These are phyloP conservation scores for Yamadazyma triangularis DNA, from an alignment of 1,139 yeast species.

Conservation along the genomic window DNA sequence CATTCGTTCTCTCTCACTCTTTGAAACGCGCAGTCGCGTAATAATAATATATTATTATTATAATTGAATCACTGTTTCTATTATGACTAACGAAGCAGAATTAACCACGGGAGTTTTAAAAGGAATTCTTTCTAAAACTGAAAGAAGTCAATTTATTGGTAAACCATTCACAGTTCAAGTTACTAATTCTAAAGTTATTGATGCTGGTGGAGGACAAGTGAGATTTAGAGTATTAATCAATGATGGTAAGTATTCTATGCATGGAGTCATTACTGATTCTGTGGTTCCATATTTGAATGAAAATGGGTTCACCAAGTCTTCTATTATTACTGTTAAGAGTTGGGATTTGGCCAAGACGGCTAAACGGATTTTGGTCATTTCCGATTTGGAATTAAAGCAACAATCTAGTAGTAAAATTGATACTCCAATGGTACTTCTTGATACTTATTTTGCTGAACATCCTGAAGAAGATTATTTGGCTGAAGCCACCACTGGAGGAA, in stretches of 20 bases:
- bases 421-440: conserved; percentile 33
- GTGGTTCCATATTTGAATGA: conserved; percentile 49
- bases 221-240: conserved; percentile 55
- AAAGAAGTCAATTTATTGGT: conserved; percentile 13
- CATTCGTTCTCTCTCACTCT: no score
- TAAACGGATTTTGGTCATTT: conserved; percentile 54
- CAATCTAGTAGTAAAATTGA: conserved; percentile 37
- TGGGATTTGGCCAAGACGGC: conserved; percentile 46
- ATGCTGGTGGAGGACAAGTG: conserved; percentile 1
- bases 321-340: conserved; percentile 32
- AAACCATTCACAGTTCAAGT: conserved; percentile 25
- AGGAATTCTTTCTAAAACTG: conserved; percentile 17
- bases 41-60: no score
- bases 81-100: conserved; percentile 4
- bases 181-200: not conserved
- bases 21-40: conserved; percentile 6
- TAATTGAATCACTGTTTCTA: not conserved
- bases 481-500: conserved; percentile 8
- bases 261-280: conserved; percentile 62
- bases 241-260: conserved; percentile 61
- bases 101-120: conserved; percentile 18
- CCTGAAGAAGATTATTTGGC: conserved; percentile 52
- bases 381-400: conserved; percentile 45
- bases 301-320: conserved; percentile 34
- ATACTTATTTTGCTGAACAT: conserved; percentile 50